phyloP scores from a whole-genome alignment of 176 grass and related monocot species.

The Thalia dealbata region DNA sequence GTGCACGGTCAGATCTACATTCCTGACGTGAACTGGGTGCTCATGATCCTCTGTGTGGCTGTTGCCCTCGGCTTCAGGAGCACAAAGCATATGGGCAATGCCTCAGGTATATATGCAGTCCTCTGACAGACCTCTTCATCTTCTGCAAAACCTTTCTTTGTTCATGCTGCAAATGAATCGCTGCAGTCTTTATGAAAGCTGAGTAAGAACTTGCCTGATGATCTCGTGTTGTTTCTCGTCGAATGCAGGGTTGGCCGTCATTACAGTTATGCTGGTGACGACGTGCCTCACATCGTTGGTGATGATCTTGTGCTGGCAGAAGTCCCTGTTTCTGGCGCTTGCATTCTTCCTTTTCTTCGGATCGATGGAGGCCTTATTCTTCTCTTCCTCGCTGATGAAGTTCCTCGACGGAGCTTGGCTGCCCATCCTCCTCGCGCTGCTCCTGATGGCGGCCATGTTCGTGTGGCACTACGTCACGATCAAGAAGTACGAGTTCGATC shows the following conservation, averaged over 20 bases:
- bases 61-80: constrained; percentile 14
- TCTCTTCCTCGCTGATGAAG: constrained; percentile 16
- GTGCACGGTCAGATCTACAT: constrained; percentile 19
- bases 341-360: constrained; percentile 15
- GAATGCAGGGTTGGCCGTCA: constrained; percentile 10
- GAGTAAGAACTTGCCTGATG: too few relatives aligned
- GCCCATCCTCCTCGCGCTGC: constrained; percentile 12
- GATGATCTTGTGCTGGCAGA: constrained; percentile 17
- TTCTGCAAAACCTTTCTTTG: too few relatives aligned
- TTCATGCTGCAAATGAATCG: too few relatives aligned
- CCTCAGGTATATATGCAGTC: constrained; percentile 17
- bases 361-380: constrained; percentile 14
- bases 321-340: constrained; percentile 1
- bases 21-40: constrained; percentile 14
- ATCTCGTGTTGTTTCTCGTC: not conserved
- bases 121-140: too few relatives aligned
- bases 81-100: constrained; percentile 22
- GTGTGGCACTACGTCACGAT: constrained; percentile 14
- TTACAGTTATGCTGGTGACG: constrained; percentile 17
- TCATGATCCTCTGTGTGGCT: constrained; percentile 17
- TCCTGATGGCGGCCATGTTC: constrained; percentile 12
- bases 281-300: constrained; percentile 20
- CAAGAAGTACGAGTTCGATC: constrained; percentile 20
- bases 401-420: constrained; percentile 22
- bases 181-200: too few relatives aligned